phyloP scores from a whole-genome alignment of 176 grass and related monocot species.

The Aegilops longissima region DNA sequence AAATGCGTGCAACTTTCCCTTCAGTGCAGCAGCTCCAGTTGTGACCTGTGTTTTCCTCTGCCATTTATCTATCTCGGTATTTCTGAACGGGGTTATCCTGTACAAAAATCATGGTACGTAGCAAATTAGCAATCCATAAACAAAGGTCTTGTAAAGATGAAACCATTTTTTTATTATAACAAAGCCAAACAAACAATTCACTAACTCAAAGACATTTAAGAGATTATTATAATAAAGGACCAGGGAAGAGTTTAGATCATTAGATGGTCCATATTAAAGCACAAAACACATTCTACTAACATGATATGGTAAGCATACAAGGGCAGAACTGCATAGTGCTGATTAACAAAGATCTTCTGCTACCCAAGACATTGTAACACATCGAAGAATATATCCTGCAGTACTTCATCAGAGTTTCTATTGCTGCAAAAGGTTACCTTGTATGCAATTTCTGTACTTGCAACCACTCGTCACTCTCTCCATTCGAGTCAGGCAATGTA shows the following conservation, averaged over 20 bases:
- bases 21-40: constrained; percentile 83
- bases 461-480: constrained; percentile 68
- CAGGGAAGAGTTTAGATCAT: background rate
- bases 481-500: constrained; percentile 35
- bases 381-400: constrained; percentile 6
- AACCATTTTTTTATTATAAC: background rate
- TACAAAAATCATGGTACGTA: constrained; percentile 15
- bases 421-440: constrained; percentile 46
- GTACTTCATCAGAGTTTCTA: background rate
- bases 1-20: constrained; percentile 84
- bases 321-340: background rate
- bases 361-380: background rate
- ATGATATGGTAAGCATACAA: background rate
- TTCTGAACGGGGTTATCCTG: constrained; percentile 76
- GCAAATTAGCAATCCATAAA: background rate
- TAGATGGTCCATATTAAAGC: background rate
- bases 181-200: background rate
- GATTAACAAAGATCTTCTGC: background rate
- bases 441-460: constrained; percentile 56
- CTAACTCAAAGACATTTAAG: background rate
- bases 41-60: constrained; percentile 91
- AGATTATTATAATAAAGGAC: background rate
- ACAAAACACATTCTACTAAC: background rate
- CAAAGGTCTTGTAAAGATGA: background rate
- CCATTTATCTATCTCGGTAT: constrained; percentile 91